phyloP scores from a whole-genome alignment of 352 stramenopile genomes.

The Blastocystis sp. region DNA sequence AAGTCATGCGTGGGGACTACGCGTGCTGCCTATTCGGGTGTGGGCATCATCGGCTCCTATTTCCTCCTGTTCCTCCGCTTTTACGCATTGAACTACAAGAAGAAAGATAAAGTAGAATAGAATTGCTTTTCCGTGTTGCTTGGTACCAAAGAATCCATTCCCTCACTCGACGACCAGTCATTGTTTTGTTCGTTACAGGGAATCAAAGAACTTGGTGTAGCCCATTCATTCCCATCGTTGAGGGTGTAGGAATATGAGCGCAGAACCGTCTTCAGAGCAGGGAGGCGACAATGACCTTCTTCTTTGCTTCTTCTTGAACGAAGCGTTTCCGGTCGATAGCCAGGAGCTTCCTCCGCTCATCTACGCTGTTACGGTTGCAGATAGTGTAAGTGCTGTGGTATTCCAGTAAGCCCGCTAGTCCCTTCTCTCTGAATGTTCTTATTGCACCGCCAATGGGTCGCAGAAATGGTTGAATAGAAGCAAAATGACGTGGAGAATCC shows the following conservation, averaged over 20 bases:
- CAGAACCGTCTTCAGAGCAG: too few relatives aligned
- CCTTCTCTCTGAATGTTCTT: neutral
- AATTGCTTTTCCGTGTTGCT: too few relatives aligned
- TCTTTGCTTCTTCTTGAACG: slow-evolving; percentile 61
- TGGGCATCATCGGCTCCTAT: slow-evolving; percentile 71
- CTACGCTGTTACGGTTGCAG: neutral
- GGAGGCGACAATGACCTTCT: slow-evolving; percentile 9
- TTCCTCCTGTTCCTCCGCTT: slow-evolving; percentile 67
- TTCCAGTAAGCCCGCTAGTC: neutral
- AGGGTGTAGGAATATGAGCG: too few relatives aligned
- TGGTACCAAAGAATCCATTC: too few relatives aligned
- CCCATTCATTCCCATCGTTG: too few relatives aligned
- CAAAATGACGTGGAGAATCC: slow-evolving; percentile 29
- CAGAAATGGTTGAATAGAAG: slow-evolving; percentile 34
- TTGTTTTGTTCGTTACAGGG: neutral
- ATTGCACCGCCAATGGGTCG: slow-evolving; percentile 3
- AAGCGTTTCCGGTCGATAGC: slow-evolving; percentile 21
- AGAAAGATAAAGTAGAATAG: slow-evolving; percentile 70
- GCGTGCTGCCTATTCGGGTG: slow-evolving; percentile 35
- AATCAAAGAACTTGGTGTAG: neutral
- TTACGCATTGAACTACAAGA: slow-evolving; percentile 53
- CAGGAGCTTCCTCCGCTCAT: neutral
- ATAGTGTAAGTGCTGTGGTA: neutral
- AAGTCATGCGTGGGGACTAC: slow-evolving; percentile 38
- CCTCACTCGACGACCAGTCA: too few relatives aligned